These are phyloP conservation scores for Fusarium burgessii DNA, from an alignment of 2,329 filamentous ascomycete species.

Conservation along the genomic window DNA sequence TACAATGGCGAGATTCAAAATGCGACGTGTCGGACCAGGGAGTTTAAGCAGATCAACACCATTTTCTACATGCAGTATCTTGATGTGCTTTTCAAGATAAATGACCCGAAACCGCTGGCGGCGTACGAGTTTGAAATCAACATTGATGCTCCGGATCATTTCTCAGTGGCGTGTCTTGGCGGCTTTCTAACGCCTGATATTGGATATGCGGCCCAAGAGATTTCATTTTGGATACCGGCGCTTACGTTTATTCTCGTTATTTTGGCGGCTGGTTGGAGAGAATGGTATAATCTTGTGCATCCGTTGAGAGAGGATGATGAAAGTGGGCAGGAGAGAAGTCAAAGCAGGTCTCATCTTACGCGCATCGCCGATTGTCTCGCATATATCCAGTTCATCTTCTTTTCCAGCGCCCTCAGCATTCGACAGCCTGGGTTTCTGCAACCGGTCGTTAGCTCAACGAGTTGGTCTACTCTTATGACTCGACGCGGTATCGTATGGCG, in stretches of 20 bases:
- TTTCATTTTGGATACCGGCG: slow-evolving; percentile 32
- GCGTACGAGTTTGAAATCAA: slow-evolving; percentile 34
- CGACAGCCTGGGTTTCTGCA: slow-evolving; percentile 81
- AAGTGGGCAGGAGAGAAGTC: neutral
- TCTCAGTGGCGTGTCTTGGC: slow-evolving; percentile 26
- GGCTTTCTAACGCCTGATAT: slow-evolving; percentile 38
- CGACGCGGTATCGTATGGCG: slow-evolving; percentile 45
- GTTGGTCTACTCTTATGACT: slow-evolving; percentile 77
- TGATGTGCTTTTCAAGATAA: slow-evolving; percentile 47
- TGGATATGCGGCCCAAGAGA: neutral
- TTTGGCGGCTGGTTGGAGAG: slow-evolving; percentile 30
- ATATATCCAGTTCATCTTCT: slow-evolving; percentile 80
- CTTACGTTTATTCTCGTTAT: slow-evolving; percentile 27
- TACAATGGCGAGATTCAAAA: slow-evolving; percentile 34
- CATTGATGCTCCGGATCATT: slow-evolving; percentile 30
- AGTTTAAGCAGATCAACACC: neutral
- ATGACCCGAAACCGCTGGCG: slow-evolving; percentile 27
- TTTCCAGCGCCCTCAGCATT: slow-evolving; percentile 76
- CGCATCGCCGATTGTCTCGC: slow-evolving; percentile 70
- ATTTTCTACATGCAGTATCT: neutral
- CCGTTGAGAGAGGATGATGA: slow-evolving; percentile 23
- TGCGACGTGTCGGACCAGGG: slow-evolving; percentile 19
- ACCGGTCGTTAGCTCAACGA: slow-evolving; percentile 73
- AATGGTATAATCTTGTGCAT: slow-evolving; percentile 28
- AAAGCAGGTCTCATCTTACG: slow-evolving; percentile 32